Evolutionary conservation across 2,329 filamentous ascomycete genomes (phyloP).

Genomic region (Colletotrichum endophyticum): DNA sequence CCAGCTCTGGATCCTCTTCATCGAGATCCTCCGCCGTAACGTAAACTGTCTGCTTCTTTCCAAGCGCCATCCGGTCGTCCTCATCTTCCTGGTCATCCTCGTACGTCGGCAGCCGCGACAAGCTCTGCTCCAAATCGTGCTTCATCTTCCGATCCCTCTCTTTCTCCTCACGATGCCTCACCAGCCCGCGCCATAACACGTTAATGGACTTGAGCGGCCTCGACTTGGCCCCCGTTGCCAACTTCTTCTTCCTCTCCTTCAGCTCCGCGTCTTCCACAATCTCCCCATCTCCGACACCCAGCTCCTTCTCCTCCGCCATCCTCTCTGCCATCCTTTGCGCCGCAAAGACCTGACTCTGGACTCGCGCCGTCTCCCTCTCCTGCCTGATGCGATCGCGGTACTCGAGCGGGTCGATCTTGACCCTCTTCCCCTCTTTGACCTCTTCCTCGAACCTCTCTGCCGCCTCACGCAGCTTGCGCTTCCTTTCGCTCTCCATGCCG

Average conservation of each 20-base stretch:
- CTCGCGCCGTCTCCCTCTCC: constrained; percentile 71
- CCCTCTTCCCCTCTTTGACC: constrained; percentile 63
- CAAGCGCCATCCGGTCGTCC: constrained; percentile 74
- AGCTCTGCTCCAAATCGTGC: constrained; percentile 69
- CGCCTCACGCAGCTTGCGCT: constrained; percentile 73
- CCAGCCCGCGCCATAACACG: constrained; percentile 79
- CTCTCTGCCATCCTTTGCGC: constrained; percentile 85
- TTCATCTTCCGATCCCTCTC: constrained; percentile 71
- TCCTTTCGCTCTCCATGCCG: constrained; percentile 82
- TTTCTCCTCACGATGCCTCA: constrained; percentile 71
- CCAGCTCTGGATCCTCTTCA: constrained; percentile 80
- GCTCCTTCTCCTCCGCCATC: constrained; percentile 64
- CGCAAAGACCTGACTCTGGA: constrained; percentile 73
- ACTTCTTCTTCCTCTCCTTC: constrained; percentile 28
- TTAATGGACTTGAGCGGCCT: constrained; percentile 71
- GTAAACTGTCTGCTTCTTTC: constrained; percentile 59
- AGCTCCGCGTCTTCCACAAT: background rate
- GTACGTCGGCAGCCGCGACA: constrained; percentile 68
- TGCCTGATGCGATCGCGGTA: constrained; percentile 74
- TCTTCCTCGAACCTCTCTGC: constrained; percentile 46
- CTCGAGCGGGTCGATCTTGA: constrained; percentile 68
- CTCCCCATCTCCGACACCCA: background rate
- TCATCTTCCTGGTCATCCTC: constrained; percentile 70
- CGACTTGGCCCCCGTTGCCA: constrained; percentile 37
- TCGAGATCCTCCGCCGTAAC: constrained; percentile 73